phyloP scores from a whole-genome alignment of 1,284 basidiomycete species.

The Amylostereum chailletii region DNA sequence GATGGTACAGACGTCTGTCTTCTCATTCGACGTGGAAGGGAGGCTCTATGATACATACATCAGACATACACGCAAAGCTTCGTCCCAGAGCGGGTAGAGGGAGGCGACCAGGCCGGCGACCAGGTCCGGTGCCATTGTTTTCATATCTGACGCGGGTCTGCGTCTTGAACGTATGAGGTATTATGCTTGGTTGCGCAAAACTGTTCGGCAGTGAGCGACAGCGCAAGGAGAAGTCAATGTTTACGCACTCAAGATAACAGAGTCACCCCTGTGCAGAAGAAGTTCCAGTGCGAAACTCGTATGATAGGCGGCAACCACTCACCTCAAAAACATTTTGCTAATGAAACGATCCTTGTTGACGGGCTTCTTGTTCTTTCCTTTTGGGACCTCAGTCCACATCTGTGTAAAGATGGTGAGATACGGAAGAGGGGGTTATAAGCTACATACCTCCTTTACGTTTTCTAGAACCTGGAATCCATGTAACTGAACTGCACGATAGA shows the following conservation, averaged over 20 bases:
- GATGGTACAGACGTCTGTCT: too few species aligned
- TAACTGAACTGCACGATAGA: conserved; percentile 1
- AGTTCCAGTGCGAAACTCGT: conserved; percentile 5
- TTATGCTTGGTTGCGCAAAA: conserved; percentile 72
- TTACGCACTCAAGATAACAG: conserved; percentile 84
- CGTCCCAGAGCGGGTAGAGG: too few species aligned
- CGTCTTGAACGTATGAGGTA: too few species aligned
- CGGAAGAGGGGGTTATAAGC: neutral
- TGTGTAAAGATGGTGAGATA: conserved; percentile 21
- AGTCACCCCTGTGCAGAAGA: conserved; percentile 66
- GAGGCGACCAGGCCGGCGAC: too few species aligned
- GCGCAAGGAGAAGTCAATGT: neutral
- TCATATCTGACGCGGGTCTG: too few species aligned
- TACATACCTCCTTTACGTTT: conserved; percentile 87
- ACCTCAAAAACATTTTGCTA: conserved; percentile 94
- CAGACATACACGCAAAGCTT: too few species aligned
- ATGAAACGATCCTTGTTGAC: conserved; percentile 99
- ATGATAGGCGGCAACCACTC: conserved; percentile 16
- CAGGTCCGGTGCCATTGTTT: too few species aligned
- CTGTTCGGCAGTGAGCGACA: conserved; percentile 30
- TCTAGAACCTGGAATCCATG: conserved; percentile 65
- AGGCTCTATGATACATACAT: too few species aligned
- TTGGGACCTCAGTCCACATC: conserved; percentile 99
- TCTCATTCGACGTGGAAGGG: too few species aligned
- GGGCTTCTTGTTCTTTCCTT: conserved; percentile 97